These are phyloP conservation scores for Barbatosphaeria neglecta DNA, from an alignment of 495 filamentous ascomycete species.

Conservation along the genomic window DNA sequence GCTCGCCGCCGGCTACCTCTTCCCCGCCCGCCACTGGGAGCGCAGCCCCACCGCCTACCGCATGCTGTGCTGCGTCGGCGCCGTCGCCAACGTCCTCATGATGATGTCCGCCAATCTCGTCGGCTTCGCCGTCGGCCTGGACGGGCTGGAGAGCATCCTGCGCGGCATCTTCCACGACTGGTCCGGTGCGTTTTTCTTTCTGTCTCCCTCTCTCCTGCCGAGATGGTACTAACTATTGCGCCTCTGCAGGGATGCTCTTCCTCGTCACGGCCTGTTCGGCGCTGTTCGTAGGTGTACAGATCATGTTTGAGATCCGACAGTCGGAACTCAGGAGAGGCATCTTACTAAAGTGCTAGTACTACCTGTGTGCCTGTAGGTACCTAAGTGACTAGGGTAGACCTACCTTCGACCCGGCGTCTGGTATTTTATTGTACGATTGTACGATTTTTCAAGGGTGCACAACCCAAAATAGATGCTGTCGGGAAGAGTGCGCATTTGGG, in stretches of 20 bases:
- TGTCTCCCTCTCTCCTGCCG: background rate
- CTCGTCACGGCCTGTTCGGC: slow-evolving; percentile 53
- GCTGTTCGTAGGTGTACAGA: slow-evolving; percentile 76
- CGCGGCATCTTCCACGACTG: slow-evolving; percentile 62
- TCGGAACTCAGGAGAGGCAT: slow-evolving; percentile 72
- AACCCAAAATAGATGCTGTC: no score
- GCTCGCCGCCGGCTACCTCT: slow-evolving; percentile 54
- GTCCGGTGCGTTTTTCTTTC: slow-evolving; percentile 37
- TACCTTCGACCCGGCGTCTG: no score
- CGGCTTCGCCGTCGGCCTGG: slow-evolving; percentile 84
- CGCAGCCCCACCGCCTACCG: slow-evolving; percentile 58
- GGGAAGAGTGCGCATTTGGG: no score
- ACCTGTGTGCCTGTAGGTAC: background rate
- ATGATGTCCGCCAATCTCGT: slow-evolving; percentile 95
- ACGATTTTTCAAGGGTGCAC: no score
- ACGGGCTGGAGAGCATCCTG: slow-evolving; percentile 70
- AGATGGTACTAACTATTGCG: slow-evolving; percentile 7
- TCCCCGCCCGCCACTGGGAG: slow-evolving; percentile 61
- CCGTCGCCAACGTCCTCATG: slow-evolving; percentile 78
- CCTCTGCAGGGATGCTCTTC: slow-evolving; percentile 55
- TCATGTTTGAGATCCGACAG: slow-evolving; percentile 95
- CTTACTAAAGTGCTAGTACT: slow-evolving; percentile 62
- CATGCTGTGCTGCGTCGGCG: slow-evolving; percentile 72
- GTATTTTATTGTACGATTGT: no score
- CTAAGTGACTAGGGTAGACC: background rate